These are phyloP conservation scores for Termitomyces sp. DNA, from an alignment of 768 basidiomycete genomes.

Conservation along the genomic window DNA sequence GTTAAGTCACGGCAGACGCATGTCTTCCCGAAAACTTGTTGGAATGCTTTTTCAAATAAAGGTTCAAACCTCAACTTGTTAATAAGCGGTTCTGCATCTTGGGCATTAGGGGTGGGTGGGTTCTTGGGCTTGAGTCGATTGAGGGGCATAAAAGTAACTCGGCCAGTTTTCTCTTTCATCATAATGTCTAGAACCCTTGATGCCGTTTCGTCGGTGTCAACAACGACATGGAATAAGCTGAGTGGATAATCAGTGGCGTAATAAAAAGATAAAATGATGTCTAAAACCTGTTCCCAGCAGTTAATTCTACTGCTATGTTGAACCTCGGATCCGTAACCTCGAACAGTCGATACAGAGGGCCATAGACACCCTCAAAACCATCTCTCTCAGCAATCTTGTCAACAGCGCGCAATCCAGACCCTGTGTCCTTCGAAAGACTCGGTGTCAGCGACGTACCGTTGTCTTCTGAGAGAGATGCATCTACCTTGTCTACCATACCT, in stretches of 20 bases:
- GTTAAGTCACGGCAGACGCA: slow-evolving; percentile 92
- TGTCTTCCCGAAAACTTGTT: slow-evolving; percentile 97
- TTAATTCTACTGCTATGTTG: slow-evolving; percentile 90
- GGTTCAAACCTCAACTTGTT: slow-evolving; percentile 76
- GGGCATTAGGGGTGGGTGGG: slow-evolving; percentile 57
- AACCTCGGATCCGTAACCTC: slow-evolving; percentile 85
- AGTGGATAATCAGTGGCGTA: slow-evolving; percentile 4
- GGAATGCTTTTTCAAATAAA: slow-evolving; percentile 75
- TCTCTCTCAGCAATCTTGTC: slow-evolving; percentile 77
- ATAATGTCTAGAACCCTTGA: slow-evolving; percentile 88
- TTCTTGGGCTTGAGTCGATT: slow-evolving; percentile 86
- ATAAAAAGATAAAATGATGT: background rate
- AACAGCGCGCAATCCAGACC: slow-evolving; percentile 80
- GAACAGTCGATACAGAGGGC: slow-evolving; percentile 91
- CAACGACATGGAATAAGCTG: slow-evolving; percentile 95
- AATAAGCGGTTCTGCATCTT: slow-evolving; percentile 77
- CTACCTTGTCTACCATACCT: slow-evolving; percentile 94
- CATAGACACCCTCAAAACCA: slow-evolving; percentile 80
- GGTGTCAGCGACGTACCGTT: background rate
- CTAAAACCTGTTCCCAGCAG: slow-evolving; percentile 86
- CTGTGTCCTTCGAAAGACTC: slow-evolving; percentile 70
- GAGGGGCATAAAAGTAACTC: slow-evolving; percentile 97
- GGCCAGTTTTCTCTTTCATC: slow-evolving; percentile 88
- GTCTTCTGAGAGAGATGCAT: background rate
- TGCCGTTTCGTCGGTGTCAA: slow-evolving; percentile 94